A percentile compares a stretch with the other conserved stretches of the same genome.
phyloP scores from a whole-genome alignment of 129 eudicot species.

The Scalesia atractyloides region DNA sequence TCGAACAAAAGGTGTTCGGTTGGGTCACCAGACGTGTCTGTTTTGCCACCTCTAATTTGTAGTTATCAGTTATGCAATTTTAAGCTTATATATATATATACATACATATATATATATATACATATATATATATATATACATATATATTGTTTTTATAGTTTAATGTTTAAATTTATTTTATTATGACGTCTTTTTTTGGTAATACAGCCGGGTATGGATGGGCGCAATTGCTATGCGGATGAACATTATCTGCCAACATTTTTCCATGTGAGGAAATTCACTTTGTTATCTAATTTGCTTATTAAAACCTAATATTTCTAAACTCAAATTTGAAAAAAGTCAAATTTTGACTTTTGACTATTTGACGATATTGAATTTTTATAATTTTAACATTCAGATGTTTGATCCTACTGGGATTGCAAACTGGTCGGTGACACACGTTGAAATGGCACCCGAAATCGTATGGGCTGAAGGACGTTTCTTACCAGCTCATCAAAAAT shows the following conservation, averaged over 20 bases:
- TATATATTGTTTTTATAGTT: no score
- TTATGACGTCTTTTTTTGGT: neutral
- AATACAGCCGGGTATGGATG: conserved; percentile 87
- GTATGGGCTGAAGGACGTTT: conserved; percentile 57
- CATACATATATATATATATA: neutral
- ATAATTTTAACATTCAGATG: conserved; percentile 51
- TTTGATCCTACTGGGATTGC: conserved; percentile 83
- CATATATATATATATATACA: neutral
- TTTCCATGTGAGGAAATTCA: conserved; percentile 48
- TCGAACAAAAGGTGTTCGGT: no score
- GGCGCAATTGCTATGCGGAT: conserved; percentile 87
- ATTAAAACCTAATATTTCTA: neutral
- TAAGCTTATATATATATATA: neutral
- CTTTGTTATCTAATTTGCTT: neutral
- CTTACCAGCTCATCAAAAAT: conserved; percentile 59
- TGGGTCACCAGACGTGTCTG: neutral
- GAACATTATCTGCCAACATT: conserved; percentile 93
- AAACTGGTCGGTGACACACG: conserved; percentile 91
- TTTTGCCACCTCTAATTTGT: neutral
- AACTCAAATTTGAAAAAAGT: neutral
- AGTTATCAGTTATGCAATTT: neutral
- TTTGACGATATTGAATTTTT: conserved; percentile 2
- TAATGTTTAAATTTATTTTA: neutral
- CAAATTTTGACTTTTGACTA: conserved; percentile 1
- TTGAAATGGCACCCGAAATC: conserved; percentile 98